Evolutionary conservation across 192 early-diverging fungal species (phyloP), one percentile per base, ranked within the genome.

Genomic region (Coemansia sp.): DNA sequence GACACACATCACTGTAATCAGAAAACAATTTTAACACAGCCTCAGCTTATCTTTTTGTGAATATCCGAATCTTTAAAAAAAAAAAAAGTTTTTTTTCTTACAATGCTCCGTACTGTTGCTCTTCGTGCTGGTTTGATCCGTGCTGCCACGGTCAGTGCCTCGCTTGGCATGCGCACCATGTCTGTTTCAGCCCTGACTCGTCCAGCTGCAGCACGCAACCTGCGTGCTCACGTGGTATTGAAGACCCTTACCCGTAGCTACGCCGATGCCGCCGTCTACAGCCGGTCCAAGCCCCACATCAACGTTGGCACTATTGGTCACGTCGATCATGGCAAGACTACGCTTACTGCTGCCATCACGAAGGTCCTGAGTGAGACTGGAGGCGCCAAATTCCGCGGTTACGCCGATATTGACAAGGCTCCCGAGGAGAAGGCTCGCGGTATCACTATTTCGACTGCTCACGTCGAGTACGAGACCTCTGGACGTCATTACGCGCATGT

Each of bases 221-320:
- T 63, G 50, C 68, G 68, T 36, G 67, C 36, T 1, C 56, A 41
- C 31, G 44, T 33, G 6, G 21, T 1, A 2, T 9, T 60, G 57
- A 37, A 41, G n/a, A 67, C 78, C 62, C 68, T 36, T 2, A 50
- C 34, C 33, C 80, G 74, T 42, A 50, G 68, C 1, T 83, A 87
- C 62, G 76, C 89, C 21, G 89, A 91, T 48, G 64, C 80, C 41
- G 67, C 69, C 17, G 87, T 92, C 66, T 99, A 88, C 84, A 70
- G 87, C 37, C 90, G 95, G 62, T 70, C 72, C 24, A 99, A 99
- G 89, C 97, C 95, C 9, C 97, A 99, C 84, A 89, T 99, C 77
- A 99, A 99, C 85, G 94, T 99, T 71, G 96, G 96, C 67, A 98
- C 96, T 40, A 98, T 99, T 73, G 97, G 97, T 53, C 97, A 99